Evolutionary conservation across 768 basidiomycete species (phyloP), one percentile per base, ranked within the genome.

Genomic region (Psilocybe subaeruginosa): DNA sequence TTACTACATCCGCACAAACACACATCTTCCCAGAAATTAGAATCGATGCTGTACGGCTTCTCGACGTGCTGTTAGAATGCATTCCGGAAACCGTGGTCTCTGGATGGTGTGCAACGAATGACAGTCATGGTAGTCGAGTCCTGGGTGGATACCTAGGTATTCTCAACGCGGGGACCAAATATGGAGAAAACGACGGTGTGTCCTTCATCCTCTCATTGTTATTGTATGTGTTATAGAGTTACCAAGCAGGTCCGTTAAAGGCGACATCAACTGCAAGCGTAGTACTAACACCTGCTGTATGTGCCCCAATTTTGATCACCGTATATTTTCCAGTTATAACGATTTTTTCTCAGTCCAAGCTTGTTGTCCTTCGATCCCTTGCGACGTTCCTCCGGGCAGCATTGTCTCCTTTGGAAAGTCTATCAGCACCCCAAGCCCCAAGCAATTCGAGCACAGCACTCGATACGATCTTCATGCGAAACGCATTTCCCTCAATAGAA

Each of bases 21-120:
- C 92, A 96, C 68, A 97, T 99, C 50, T 97, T 95, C 72, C 95
- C 95, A 19, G 94, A 97, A 73, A 94, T 98, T 61, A 85, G 95
- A 14, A 83, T 98, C 41, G 96, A 98, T 69, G 93, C 94, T 3
- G 81, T 97, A 56, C 87, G 89, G 11, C 86, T 94, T 65, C 74
- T 98, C 46, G 84, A 91, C 67, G 70, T 96, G 23, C 80, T 94
- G 43, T 80, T 97, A 3, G 86, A 89, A 39, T 69, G 79, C 60
- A 84, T 91, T 3, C 94, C 95, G 8, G 79, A 81, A 45, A 76
- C 81, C 7, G 85, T 95, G 3, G 82, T 89, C 3, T 77, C 78
- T 54, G 87, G 89, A 7, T 96, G 92, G 91, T 81, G 82, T 48
- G 77, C 80, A 58, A 73, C 69, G n/a, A 77, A 73, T 30, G 71